Evolutionary conservation across 805 yeast species (phyloP).

Genomic region (Komagataella ulmi): DNA sequence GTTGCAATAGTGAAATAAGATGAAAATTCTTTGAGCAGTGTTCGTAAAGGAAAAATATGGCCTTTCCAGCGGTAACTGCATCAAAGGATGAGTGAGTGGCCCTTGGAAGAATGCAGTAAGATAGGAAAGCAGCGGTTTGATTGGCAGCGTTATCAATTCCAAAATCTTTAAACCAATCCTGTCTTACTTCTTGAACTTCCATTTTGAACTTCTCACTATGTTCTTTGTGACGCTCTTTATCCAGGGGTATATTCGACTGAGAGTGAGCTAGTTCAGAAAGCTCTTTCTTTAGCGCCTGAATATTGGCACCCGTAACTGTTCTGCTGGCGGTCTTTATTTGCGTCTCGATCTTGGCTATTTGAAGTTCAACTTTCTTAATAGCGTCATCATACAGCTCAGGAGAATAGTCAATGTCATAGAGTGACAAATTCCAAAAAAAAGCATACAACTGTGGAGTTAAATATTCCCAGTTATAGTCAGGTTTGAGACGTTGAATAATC

Average conservation of each 20-base stretch:
- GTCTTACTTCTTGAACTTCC: constrained; percentile 7
- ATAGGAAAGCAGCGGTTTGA: constrained; percentile 25
- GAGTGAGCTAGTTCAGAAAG: constrained; percentile 14
- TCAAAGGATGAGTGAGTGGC: constrained; percentile 70
- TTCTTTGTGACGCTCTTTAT: constrained; percentile 28
- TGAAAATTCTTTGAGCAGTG: constrained; percentile 12
- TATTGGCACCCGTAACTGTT: constrained; percentile 10
- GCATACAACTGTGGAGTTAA: constrained; percentile 32
- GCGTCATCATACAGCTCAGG: constrained; percentile 35
- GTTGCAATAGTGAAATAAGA: constrained; percentile 26
- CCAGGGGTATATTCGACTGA: constrained; percentile 19
- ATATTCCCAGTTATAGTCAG: constrained; percentile 10
- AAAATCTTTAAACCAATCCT: constrained; percentile 13
- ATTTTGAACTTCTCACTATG: constrained; percentile 17
- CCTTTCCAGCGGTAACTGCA: constrained; percentile 56
- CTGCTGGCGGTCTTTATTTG: constrained; percentile 18
- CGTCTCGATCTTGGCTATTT: constrained; percentile 21
- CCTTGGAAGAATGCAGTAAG: constrained; percentile 64
- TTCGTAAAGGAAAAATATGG: constrained; percentile 38
- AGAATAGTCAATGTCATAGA: constrained; percentile 57
- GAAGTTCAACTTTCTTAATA: constrained; percentile 22
- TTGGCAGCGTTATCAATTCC: constrained; percentile 2
- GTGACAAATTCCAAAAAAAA: constrained; percentile 60
- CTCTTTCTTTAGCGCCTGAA: constrained; percentile 14
- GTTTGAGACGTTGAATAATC: constrained; percentile 6